These are phyloP conservation scores for Pythium coloratum DNA, from an alignment of 352 stramenopile species.

Conservation along the genomic window DNA sequence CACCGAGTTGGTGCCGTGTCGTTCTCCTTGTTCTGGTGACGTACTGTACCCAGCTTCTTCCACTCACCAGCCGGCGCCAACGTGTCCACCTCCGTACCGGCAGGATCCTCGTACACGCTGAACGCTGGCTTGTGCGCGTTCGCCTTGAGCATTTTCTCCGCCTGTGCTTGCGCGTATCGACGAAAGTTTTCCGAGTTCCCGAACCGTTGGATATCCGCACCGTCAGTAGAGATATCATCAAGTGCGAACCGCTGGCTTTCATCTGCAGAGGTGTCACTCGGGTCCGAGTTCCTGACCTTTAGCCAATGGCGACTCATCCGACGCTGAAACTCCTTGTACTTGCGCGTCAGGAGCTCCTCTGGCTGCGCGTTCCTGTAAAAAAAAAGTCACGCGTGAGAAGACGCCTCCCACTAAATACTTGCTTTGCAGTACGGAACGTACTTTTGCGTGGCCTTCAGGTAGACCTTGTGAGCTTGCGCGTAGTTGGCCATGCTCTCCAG, in stretches of 20 bases:
- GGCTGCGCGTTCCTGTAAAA: slow-evolving; percentile 63
- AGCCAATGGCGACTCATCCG: slow-evolving; percentile 84
- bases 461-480: slow-evolving; percentile 83
- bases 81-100: slow-evolving; percentile 48
- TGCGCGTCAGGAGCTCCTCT: slow-evolving; percentile 61
- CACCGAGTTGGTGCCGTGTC: slow-evolving; percentile 49
- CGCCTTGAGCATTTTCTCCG: slow-evolving; percentile 53
- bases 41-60: slow-evolving; percentile 59
- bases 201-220: slow-evolving; percentile 48
- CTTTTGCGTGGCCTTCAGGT: slow-evolving; percentile 85
- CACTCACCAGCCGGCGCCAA: slow-evolving; percentile 65
- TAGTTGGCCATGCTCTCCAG: slow-evolving; percentile 82
- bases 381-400: neutral
- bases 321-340: slow-evolving; percentile 84
- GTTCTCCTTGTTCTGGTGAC: slow-evolving; percentile 85
- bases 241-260: slow-evolving; percentile 58
- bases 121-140: slow-evolving; percentile 86
- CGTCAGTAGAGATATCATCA: slow-evolving; percentile 58
- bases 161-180: slow-evolving; percentile 55
- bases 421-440: slow-evolving; percentile 32
- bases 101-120: slow-evolving; percentile 76
- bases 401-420: neutral
- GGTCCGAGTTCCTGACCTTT: slow-evolving; percentile 53
- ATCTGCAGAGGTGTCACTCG: slow-evolving; percentile 31
- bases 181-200: slow-evolving; percentile 63